Evolutionary conservation across 2,329 filamentous ascomycete species (phyloP), one percentile per base, ranked within the genome.

Genomic region (Penicillium sumatraense): DNA sequence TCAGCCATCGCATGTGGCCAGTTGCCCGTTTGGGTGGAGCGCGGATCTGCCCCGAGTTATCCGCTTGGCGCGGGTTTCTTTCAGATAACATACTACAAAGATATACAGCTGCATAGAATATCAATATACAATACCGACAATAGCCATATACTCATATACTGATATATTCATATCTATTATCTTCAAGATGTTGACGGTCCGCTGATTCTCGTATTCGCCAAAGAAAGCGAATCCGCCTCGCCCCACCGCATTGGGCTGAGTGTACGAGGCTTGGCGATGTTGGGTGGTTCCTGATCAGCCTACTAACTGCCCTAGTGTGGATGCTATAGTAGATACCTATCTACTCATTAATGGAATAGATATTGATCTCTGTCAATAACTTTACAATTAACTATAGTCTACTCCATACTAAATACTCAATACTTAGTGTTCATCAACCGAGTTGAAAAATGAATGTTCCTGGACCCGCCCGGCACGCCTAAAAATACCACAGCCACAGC

Each of bases 1-100:
- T 38, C n/a, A 52, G 40, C 24, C 46, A 44, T 38, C 53, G 53
- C 59, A 48, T 55, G 59, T 57, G 59, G 59, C 26, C 51, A 59
- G 31, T 57, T 61, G 41, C 59, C 56, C 27, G 14, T 54, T 59
- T 27, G 8, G 27, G 54, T 40, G 46, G 47, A 45, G 26, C 7
- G 24, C 41, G 41, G 41, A 29, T 45, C 41, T 5, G 40, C 46
- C 35, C 52, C 48, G 48, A 49, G 36, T 18, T 9, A 38, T 31
- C 51, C 54, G 49, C 24, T 31, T 13, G 26, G 42, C 26, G 13
- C 5, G 21, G 26, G n/a, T n/a, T n/a, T n/a, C n/a, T n/a, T n/a
- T n/a, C n/a, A n/a, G n/a, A n/a, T n/a, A n/a, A n/a, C n/a, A n/a
- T n/a, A n/a, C n/a, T n/a, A n/a, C n/a, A n/a, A n/a, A 20, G n/a